These are phyloP conservation scores for Cercospora sp. DNA, from an alignment of 2,329 filamentous ascomycete species.

Conservation along the genomic window DNA sequence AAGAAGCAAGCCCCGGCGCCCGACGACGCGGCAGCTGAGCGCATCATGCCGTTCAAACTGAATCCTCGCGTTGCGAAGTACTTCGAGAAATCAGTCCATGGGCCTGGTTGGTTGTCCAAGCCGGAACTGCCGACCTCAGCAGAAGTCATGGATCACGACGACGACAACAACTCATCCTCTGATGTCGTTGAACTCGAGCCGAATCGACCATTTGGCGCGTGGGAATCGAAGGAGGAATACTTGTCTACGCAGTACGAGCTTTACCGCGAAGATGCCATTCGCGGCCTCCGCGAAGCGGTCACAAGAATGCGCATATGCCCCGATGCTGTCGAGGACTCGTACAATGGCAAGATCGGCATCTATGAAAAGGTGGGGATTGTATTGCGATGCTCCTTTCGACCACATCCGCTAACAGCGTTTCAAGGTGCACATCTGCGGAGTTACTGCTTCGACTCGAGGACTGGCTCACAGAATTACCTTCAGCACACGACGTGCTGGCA, in stretches of 20 bases:
- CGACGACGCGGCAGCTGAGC: conserved; percentile 20
- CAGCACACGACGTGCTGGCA: conserved; percentile 64
- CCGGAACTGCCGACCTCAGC: conserved; percentile 57
- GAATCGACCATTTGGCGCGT: conserved; percentile 60
- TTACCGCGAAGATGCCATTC: conserved; percentile 70
- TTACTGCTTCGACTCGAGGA: conserved; percentile 64
- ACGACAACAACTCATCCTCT: conserved; percentile 18
- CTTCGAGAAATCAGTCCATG: conserved; percentile 21
- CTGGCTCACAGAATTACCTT: conserved; percentile 69
- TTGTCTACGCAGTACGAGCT: conserved; percentile 73
- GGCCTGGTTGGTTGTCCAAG: conserved; percentile 35
- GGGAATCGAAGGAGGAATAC: conserved; percentile 64
- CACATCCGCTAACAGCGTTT: conserved; percentile 22
- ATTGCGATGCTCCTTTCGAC: neutral
- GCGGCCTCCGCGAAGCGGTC: conserved; percentile 68
- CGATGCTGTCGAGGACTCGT: conserved; percentile 55
- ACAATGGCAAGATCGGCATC: conserved; percentile 51
- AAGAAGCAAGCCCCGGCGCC: conserved; percentile 3
- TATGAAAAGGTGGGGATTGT: conserved; percentile 64
- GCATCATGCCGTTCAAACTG: conserved; percentile 29
- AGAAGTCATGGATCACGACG: conserved; percentile 51
- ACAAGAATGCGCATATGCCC: conserved; percentile 55
- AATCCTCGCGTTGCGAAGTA: conserved; percentile 34
- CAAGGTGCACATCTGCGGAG: conserved; percentile 66
- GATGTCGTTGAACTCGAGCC: conserved; percentile 24